phyloP scores from a whole-genome alignment of 139 green algal genomes.

The Axilococcus clingmanii region DNA sequence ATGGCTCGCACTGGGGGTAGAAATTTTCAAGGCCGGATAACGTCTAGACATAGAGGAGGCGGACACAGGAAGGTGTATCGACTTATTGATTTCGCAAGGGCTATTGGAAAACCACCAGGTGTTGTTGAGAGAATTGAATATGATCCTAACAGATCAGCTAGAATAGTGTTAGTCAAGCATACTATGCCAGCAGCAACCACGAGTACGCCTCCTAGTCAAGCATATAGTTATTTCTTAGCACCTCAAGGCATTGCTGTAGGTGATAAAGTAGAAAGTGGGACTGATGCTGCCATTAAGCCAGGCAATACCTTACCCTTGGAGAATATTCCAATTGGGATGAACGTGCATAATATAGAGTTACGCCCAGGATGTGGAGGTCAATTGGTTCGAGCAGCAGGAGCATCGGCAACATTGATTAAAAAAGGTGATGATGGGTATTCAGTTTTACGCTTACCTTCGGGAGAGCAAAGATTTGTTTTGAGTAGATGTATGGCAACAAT shows the following conservation, averaged over 20 bases:
- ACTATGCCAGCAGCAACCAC: neutral
- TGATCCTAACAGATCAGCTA: constrained; percentile 82
- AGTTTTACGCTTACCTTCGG: constrained; percentile 69
- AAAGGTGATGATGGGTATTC: constrained; percentile 56
- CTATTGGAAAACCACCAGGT: constrained; percentile 5
- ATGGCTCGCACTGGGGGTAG: constrained; percentile 55
- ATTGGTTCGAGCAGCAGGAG: constrained; percentile 66
- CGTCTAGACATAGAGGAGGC: constrained; percentile 58
- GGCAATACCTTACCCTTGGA: constrained; percentile 67
- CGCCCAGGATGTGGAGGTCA: constrained; percentile 60
- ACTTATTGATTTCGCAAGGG: constrained; percentile 54
- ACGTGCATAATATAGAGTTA: constrained; percentile 85
- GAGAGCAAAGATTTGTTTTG: constrained; percentile 70
- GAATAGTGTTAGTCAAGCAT: constrained; percentile 78
- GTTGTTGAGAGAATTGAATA: constrained; percentile 83
- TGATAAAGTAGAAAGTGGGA: constrained; percentile 47
- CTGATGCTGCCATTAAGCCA: constrained; percentile 36
- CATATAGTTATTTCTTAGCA: constrained; percentile 68
- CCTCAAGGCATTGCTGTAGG: constrained; percentile 48
- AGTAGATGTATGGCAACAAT: constrained; percentile 76
- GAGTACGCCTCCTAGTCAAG: constrained; percentile 4
- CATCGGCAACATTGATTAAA: constrained; percentile 46
- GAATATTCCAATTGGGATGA: constrained; percentile 49
- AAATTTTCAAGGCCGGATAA: constrained; percentile 61
- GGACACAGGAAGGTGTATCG: constrained; percentile 63